A percentile compares a stretch with the other conserved stretches of the same genome.
Conservation (phyloP, 345 rosid genomes). For the Euphorbia pulcherrima region DNA sequence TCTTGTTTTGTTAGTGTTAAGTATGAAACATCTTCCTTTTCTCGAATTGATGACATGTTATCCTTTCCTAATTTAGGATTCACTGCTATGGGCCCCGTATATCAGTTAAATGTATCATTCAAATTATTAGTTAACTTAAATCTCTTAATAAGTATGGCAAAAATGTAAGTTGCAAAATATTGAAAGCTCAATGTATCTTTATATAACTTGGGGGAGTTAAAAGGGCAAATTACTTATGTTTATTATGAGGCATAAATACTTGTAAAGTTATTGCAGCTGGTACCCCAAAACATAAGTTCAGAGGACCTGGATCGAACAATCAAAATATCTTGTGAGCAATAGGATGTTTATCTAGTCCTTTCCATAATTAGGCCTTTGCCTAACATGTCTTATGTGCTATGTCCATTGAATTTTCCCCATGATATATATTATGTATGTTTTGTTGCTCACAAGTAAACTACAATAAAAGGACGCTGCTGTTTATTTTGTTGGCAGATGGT, state of each 20-base stretch:
- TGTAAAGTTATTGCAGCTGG: not conserved
- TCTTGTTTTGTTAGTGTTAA: not conserved
- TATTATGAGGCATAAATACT: not conserved
- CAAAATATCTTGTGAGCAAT: not conserved
- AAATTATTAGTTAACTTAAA: not conserved
- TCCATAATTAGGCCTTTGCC: not conserved
- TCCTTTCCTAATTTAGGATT: not conserved
- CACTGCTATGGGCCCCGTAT: not conserved
- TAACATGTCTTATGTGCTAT: not conserved
- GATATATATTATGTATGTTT: not conserved
- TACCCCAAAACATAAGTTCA: not conserved
- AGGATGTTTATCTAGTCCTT: not conserved
- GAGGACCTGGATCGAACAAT: not conserved
- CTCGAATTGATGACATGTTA: not conserved
- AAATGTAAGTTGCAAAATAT: not conserved
- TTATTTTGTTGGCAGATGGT: conserved; percentile 59
- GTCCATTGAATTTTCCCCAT: not conserved
- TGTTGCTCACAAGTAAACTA: conserved; percentile 4
- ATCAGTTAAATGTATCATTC: not conserved
- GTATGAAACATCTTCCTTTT: not conserved
- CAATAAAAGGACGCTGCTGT: conserved; percentile 6
- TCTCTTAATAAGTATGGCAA: not conserved
- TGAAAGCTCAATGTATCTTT: not conserved
- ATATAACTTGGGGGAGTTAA: not conserved
- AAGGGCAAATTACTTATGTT: not conserved